Evolutionary conservation across 2,329 filamentous ascomycete species (phyloP), one percentile per base, ranked within the genome.

Genomic region (Alternaria viburni): DNA sequence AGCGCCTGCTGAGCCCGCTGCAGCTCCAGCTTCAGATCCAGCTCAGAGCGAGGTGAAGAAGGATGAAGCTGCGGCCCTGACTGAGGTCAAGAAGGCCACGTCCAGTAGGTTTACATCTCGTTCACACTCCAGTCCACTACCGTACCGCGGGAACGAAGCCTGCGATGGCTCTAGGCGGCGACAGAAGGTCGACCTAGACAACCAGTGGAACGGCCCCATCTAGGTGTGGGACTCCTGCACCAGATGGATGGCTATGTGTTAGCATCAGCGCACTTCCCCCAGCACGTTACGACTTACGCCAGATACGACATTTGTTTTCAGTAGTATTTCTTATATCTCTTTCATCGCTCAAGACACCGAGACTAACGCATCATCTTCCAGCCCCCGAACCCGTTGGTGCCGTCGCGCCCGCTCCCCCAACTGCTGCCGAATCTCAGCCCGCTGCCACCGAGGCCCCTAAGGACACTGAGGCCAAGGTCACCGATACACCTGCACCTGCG

Each of bases 81-180:
- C 76, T 21, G 75, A 77, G 62, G 68, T 77, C 62, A 79, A 77
- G 70, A 69, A 74, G 57, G 77, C 75, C 28, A 78, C 77, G 56
- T 66, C 71, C 54, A 74, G 77, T 80, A 78, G 63, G 77, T 77
- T 60, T 43, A 62, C 45, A 62, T 71, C 62, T 61, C 59, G 36
- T 69, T 66, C 62, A 30, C 28, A 30, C n/a, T 56, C 57, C 23
- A 50, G 28, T 51, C 32, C 50, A 11, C 55, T 51, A 19, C 57
- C 58, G 5, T 62, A 68, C 50, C 46, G 50, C 17, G 57, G 64
- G n/a, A 52, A 59, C 11, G 57, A 66, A 36, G 65, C 54, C 54
- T 68, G 63, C 47, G 57, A 67, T 41, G 70, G 73, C 5, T 71
- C 70, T 25, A 59, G 75, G 28, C 69, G 74, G 64, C 67, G 73